Evolutionary conservation across 306 rosid species (phyloP).

Genomic region (Cajanus cajan): DNA sequence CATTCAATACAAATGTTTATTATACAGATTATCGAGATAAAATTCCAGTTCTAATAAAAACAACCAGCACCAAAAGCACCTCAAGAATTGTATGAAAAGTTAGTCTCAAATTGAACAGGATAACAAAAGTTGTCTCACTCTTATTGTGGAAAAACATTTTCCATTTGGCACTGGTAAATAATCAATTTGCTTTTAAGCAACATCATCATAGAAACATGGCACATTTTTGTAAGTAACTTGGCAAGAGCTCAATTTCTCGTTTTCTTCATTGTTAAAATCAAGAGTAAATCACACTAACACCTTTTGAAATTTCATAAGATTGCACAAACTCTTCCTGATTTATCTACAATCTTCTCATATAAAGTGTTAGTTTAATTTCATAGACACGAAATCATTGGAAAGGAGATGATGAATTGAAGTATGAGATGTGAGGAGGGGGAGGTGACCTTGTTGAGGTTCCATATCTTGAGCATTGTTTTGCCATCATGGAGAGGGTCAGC

Average conservation of each 20-base stretch:
- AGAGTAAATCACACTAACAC: too few relatives aligned
- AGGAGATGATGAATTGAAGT: background rate
- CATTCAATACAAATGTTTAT: too few relatives aligned
- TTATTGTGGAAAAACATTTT: background rate
- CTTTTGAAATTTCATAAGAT: too few relatives aligned
- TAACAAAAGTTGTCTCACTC: background rate
- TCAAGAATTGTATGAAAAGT: too few relatives aligned
- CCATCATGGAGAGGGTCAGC: slow-evolving; percentile 92
- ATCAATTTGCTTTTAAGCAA: background rate
- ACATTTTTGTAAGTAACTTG: background rate
- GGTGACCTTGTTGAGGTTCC: slow-evolving; percentile 88
- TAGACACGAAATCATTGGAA: background rate
- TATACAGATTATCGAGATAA: too few relatives aligned
- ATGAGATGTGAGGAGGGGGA: background rate
- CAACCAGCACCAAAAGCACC: too few relatives aligned
- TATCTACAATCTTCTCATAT: too few relatives aligned
- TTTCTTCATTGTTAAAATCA: background rate
- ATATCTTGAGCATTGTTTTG: slow-evolving; percentile 85
- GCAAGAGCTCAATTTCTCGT: background rate
- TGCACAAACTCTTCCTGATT: too few relatives aligned
- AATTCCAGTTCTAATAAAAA: too few relatives aligned
- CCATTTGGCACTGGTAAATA: background rate
- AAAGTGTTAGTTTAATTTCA: too few relatives aligned
- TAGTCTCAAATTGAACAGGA: background rate
- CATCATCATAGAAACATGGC: background rate